Percentiles rank a stretch among this genome's conserved stretches.
Evolutionary conservation across 2,329 filamentous ascomycete genomes (phyloP).

Genomic region (Ambrosiella xylebori): DNA sequence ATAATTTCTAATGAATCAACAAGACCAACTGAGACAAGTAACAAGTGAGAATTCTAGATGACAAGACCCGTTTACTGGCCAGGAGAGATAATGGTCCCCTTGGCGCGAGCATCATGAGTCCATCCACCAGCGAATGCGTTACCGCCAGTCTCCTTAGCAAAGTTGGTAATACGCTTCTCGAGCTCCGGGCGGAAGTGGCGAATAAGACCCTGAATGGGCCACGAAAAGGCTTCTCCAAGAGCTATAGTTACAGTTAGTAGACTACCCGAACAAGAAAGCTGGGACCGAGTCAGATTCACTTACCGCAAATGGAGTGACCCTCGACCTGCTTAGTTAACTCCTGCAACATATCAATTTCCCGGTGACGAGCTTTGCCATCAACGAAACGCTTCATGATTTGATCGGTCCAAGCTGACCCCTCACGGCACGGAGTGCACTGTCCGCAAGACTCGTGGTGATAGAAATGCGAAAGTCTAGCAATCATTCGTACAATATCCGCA

Average conservation of each 20-base stretch:
- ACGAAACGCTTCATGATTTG: constrained; percentile 98
- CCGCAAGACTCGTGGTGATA: constrained; percentile 98
- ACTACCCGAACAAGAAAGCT: neutral
- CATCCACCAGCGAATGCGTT: constrained; percentile 73
- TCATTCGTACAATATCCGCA: constrained; percentile 86
- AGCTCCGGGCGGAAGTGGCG: constrained; percentile 95
- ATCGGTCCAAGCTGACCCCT: constrained; percentile 97
- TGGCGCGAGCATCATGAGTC: constrained; percentile 53
- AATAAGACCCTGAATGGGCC: constrained; percentile 96
- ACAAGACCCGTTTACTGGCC: constrained; percentile 50
- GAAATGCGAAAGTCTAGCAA: constrained; percentile 84
- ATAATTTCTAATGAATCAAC: neutral
- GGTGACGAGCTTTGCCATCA: constrained; percentile 68
- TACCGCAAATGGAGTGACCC: constrained; percentile 95
- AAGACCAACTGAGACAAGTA: neutral
- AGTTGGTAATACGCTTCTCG: constrained; percentile 75
- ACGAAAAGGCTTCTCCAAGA: constrained; percentile 92
- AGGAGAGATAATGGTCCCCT: constrained; percentile 73
- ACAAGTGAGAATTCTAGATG: neutral
- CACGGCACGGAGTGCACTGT: constrained; percentile 97
- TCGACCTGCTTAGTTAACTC: constrained; percentile 99
- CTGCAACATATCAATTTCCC: constrained; percentile 98
- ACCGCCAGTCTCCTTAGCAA: constrained; percentile 55
- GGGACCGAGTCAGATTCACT: constrained; percentile 19
- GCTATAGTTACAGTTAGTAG: constrained; percentile 31